phyloP scores from a whole-genome alignment of 2,329 filamentous ascomycete genomes.

The Corniculantispora saksenae region DNA sequence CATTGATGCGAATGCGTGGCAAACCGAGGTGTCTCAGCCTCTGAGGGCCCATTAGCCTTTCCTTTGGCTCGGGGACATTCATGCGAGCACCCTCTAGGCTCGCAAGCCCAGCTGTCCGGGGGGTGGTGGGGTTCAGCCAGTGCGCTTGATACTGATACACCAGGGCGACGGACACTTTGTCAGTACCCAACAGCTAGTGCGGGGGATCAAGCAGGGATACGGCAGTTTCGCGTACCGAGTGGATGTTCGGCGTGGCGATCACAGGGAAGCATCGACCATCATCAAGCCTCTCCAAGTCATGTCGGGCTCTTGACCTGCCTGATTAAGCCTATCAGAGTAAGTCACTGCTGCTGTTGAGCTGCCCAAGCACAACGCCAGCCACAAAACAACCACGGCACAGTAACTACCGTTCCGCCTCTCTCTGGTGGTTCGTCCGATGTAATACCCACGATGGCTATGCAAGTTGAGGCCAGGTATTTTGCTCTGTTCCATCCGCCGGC shows the following conservation, averaged over 20 bases:
- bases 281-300: neutral
- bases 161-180: neutral
- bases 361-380: neutral
- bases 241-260: neutral
- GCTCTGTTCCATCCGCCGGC: neutral
- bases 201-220: neutral
- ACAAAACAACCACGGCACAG: neutral
- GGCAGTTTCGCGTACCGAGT: neutral
- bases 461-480: neutral
- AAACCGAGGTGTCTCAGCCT: too few species aligned
- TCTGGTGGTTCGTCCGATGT: neutral
- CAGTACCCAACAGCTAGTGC: neutral
- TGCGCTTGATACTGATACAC: neutral
- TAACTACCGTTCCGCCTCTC: neutral
- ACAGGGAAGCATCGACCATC: neutral
- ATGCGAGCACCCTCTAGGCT: too few species aligned
- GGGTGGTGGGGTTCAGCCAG: too few species aligned
- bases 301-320: neutral
- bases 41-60: too few species aligned
- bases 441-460: neutral
- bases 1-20: too few species aligned
- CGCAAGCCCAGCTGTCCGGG: too few species aligned
- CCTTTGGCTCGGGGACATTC: too few species aligned
- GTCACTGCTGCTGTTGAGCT: too few species aligned
- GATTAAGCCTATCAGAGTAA: neutral